phyloP scores from a whole-genome alignment of 2,329 filamentous ascomycete species.

The Colletotrichum somersetense region DNA sequence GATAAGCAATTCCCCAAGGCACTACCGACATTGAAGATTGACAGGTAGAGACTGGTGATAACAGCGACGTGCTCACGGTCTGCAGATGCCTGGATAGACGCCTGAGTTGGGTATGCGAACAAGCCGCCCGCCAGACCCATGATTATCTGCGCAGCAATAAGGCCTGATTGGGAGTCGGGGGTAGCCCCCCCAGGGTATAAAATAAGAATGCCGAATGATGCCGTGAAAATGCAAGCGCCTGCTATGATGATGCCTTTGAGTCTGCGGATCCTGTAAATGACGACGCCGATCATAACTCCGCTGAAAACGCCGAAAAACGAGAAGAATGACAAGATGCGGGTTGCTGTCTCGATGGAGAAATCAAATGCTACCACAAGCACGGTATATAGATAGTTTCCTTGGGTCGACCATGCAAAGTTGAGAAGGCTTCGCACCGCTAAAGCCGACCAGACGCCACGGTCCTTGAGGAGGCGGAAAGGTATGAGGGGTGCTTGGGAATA shows the following conservation, averaged over 20 bases:
- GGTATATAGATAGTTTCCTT: conserved; percentile 71
- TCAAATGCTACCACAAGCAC: conserved; percentile 70
- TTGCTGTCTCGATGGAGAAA: conserved; percentile 66
- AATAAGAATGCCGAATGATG: conserved; percentile 69
- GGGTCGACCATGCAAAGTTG: conserved; percentile 67
- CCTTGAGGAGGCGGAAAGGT: conserved; percentile 68
- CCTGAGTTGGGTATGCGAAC: conserved; percentile 61
- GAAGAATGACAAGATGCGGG: conserved; percentile 69
- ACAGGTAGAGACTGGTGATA: conserved; percentile 55
- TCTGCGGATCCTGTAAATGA: conserved; percentile 64
- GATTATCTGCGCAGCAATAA: conserved; percentile 68
- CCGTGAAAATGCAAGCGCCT: conserved; percentile 67
- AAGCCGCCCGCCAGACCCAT: conserved; percentile 70
- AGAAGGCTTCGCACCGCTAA: conserved; percentile 65
- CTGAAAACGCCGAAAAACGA: conserved; percentile 66
- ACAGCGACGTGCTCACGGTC: conserved; percentile 55
- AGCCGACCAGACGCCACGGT: conserved; percentile 72
- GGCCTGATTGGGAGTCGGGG: conserved; percentile 58
- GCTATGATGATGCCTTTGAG: conserved; percentile 70
- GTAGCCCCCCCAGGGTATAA: conserved; percentile 64
- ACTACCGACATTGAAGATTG: conserved; percentile 57
- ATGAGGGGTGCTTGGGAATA: conserved; percentile 65
- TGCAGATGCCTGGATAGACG: conserved; percentile 55
- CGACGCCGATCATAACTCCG: conserved; percentile 63
- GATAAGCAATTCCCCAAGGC: conserved; percentile 57